A percentile compares a stretch with the other conserved stretches of the same genome.
Evolutionary conservation across 2,329 filamentous ascomycete species (phyloP).

Genomic region (Fusarium decemcellulare): DNA sequence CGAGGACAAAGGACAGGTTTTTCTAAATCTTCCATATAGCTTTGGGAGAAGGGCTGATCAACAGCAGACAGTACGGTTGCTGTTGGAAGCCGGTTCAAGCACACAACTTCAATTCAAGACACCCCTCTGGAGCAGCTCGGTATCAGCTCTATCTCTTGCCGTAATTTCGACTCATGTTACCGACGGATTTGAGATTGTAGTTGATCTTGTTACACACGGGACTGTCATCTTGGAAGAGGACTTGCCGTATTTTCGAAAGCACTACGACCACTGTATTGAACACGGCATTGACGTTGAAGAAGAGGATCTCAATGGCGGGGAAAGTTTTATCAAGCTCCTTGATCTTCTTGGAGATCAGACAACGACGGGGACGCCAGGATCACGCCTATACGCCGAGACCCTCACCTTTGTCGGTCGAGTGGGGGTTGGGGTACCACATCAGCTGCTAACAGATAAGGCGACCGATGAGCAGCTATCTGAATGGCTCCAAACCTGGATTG

Average conservation of each 20-base stretch:
- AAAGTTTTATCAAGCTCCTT: not conserved
- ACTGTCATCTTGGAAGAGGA: not conserved
- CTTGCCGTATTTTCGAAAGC: too few relatives aligned
- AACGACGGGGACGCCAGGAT: not conserved
- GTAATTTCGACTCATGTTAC: too few relatives aligned
- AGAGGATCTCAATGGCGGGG: not conserved
- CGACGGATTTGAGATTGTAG: not conserved
- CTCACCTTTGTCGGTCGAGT: not conserved
- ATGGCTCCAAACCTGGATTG: too few relatives aligned
- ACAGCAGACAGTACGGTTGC: not conserved
- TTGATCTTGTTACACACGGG: slow-evolving; percentile 1
- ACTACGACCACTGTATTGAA: too few relatives aligned
- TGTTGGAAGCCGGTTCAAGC: not conserved
- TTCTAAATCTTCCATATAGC: too few relatives aligned
- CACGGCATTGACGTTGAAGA: too few relatives aligned
- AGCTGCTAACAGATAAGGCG: not conserved
- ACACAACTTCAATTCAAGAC: not conserved
- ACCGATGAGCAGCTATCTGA: too few relatives aligned
- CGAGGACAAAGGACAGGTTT: not conserved
- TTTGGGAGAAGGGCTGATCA: not conserved
- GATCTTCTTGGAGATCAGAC: not conserved
- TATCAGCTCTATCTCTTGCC: not conserved
- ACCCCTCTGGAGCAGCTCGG: not conserved
- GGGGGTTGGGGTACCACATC: not conserved
- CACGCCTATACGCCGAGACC: not conserved